Evolutionary conservation across 2,329 filamentous ascomycete species (phyloP), one percentile per base, ranked within the genome.

Genomic region (Aspergillus melleus): DNA sequence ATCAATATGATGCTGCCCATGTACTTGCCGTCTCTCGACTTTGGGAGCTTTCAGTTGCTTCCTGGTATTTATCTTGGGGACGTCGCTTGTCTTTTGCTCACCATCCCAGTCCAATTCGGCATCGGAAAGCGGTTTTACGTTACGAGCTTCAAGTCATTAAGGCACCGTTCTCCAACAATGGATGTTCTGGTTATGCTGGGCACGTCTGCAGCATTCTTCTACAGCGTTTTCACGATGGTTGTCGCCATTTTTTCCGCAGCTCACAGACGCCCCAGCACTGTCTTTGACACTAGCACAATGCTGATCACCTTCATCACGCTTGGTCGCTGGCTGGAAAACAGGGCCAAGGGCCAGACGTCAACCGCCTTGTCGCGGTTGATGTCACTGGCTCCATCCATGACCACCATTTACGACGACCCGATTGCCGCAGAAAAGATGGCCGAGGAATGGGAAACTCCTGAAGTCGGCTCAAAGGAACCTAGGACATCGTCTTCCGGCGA

Each of bases 261-360:
- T 6, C 92, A 98, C 72, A 85, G 83, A 2, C 86, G 91, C 52
- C 95, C 95, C 0, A 88, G 87, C 64, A 97, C 92, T 2, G 90
- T 97, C 16, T 99, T 99, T 70, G 95, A 99, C 72, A 99, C 95
- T 1, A 97, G 93, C 77, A 96, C 92, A 22, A 99, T 98, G 95
- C 83, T 99, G 54, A 93, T 99, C 74, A 96, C 92, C 0, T 98
- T 99, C 73, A 92, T 97, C 74, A 92, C 90, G 1, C 79, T 99
- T 2, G 92, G 95, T 4, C 88, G 95, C 39, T 99, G 90, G 79
- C 79, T 99, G 19, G 95, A 99, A 77, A 99, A 98, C 73, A 83
- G 88, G 19, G 95, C 95, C 55, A 99, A 98, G 79, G 95, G 95
- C 0, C 91, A 98, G 77, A 99, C 95, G 0, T 97, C 93, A 5